phyloP scores from a whole-genome alignment of 441 rosid species.

The Theobroma grandiflorum region DNA sequence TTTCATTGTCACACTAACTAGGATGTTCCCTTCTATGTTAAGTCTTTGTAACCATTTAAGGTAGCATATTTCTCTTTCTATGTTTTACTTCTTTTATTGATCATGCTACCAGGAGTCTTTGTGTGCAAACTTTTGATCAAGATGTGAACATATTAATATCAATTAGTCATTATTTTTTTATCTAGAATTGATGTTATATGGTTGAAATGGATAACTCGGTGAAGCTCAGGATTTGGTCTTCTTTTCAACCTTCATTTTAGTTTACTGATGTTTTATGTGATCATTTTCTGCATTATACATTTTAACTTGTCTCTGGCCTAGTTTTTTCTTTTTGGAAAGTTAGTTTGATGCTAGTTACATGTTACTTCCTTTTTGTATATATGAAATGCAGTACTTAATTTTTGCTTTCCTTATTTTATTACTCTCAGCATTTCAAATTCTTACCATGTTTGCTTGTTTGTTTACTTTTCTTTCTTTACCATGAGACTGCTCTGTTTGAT shows the following conservation, averaged over 20 bases:
- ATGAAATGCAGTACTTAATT: conserved; percentile 9
- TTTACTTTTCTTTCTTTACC: conserved; percentile 5
- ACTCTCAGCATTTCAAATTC: neutral
- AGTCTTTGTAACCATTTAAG: neutral
- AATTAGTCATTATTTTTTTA: neutral
- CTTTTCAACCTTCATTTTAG: neutral
- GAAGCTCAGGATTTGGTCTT: neutral
- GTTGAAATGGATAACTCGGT: neutral
- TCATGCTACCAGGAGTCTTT: neutral
- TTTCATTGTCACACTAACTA: neutral
- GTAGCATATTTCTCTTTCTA: neutral
- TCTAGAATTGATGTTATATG: conserved; percentile 10
- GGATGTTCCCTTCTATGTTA: neutral
- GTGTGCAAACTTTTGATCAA: neutral
- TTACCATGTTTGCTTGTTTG: neutral
- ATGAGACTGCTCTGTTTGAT: neutral
- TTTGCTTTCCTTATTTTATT: neutral
- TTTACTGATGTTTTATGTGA: conserved; percentile 13
- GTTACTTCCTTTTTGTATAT: neutral
- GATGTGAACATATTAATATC: neutral
- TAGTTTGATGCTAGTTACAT: conserved; percentile 14
- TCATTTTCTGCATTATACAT: neutral
- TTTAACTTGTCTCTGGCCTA: neutral
- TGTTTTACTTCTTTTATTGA: neutral
- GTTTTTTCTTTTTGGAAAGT: too few species aligned